These are phyloP conservation scores for Aspergillus biplanus DNA, from an alignment of 495 filamentous ascomycete genomes.

Conservation along the genomic window DNA sequence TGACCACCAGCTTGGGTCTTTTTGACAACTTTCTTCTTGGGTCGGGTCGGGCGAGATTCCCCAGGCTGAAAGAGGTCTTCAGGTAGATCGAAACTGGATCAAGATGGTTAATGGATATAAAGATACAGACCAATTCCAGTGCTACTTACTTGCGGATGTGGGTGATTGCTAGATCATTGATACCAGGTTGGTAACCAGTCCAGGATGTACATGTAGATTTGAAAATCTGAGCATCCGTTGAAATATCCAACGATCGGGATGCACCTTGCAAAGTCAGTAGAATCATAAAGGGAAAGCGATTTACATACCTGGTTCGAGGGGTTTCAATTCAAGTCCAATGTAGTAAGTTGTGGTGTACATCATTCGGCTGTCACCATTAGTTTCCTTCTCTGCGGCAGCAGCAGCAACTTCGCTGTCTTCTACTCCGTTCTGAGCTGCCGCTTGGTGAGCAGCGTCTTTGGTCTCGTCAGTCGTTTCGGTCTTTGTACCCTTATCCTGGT, in stretches of 20 bases:
- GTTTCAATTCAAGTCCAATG: constrained; percentile 72
- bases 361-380: constrained; percentile 42
- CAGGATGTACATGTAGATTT: constrained; percentile 68
- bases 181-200: constrained; percentile 64
- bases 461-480: constrained; percentile 62
- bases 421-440: constrained; percentile 50
- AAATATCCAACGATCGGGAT: constrained; percentile 63
- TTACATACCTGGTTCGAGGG: constrained; percentile 37
- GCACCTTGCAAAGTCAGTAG: constrained; percentile 45
- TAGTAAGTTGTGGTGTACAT: constrained; percentile 89
- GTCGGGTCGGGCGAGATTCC: constrained; percentile 68
- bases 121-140: background rate
- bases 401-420: constrained; percentile 49
- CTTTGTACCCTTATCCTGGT: constrained; percentile 63
- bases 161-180: constrained; percentile 69
- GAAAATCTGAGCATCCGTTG: constrained; percentile 74
- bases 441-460: constrained; percentile 57
- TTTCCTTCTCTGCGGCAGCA: constrained; percentile 44
- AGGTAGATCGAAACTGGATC: constrained; percentile 76
- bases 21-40: constrained; percentile 64
- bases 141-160: constrained; percentile 73
- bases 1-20: constrained; percentile 41
- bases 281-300: constrained; percentile 20
- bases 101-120: constrained; percentile 23
- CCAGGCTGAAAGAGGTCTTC: constrained; percentile 85